Conservation (phyloP, 2,329 filamentous ascomycete species). For the Scedosporium dehoogii region DNA sequence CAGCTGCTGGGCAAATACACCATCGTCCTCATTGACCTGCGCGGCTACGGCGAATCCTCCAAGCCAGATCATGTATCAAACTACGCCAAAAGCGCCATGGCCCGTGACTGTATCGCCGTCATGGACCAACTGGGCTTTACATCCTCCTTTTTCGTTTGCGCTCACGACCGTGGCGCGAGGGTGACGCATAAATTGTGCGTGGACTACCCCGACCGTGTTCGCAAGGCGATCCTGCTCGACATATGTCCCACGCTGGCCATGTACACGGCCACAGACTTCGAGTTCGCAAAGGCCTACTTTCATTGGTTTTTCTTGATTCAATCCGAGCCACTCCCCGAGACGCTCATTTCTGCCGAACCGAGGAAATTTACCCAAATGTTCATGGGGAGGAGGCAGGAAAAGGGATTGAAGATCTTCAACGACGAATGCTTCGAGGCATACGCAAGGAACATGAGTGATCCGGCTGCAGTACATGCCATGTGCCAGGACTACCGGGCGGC, state of each 20-base stretch:
- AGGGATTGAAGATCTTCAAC: constrained; percentile 23
- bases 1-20: constrained; percentile 28
- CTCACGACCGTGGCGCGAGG: constrained; percentile 47
- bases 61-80: constrained; percentile 25
- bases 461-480: constrained; percentile 32
- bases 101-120: constrained; percentile 31
- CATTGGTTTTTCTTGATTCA: constrained; percentile 53
- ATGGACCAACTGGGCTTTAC: constrained; percentile 32
- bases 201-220: constrained; percentile 29
- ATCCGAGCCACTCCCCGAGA: constrained; percentile 37
- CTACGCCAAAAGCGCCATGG: constrained; percentile 41
- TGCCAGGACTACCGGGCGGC: constrained; percentile 48
- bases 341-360: constrained; percentile 28
- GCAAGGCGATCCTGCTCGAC: constrained; percentile 35
- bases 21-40: constrained; percentile 36
- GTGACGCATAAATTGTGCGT: constrained; percentile 45
- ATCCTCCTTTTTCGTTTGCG: constrained; percentile 35
- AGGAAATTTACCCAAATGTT: constrained; percentile 30
- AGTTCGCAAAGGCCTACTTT: constrained; percentile 40
- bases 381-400: constrained; percentile 27
- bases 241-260: constrained; percentile 46
- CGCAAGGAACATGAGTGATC: constrained; percentile 28
- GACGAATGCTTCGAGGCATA: constrained; percentile 29
- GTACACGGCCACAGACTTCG: constrained; percentile 31
- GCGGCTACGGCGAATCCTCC: constrained; percentile 40